Conservation (phyloP, 495 filamentous ascomycete genomes). For the Lineolata rhizophorae region DNA sequence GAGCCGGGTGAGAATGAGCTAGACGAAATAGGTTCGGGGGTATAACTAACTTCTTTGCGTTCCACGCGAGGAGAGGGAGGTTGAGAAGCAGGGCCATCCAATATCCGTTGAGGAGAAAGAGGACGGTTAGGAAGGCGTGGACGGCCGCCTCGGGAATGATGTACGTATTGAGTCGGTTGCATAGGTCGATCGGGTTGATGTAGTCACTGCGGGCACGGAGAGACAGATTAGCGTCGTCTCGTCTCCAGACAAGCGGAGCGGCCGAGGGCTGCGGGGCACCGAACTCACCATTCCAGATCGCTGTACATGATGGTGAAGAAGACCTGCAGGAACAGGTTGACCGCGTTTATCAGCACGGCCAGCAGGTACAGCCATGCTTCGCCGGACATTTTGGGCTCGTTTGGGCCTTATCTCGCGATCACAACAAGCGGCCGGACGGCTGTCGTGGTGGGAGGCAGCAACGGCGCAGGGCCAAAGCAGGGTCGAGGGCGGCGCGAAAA, state of each 20-base stretch:
- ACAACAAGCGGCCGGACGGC: too few species aligned
- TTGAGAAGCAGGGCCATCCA: conserved; percentile 89
- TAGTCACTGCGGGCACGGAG: conserved; percentile 52
- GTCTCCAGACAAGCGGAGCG: neutral
- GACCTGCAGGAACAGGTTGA: conserved; percentile 98
- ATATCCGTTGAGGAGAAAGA: conserved; percentile 98
- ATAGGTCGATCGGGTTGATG: conserved; percentile 99
- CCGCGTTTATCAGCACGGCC: conserved; percentile 97
- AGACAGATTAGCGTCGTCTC: neutral
- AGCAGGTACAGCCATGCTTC: conserved; percentile 99
- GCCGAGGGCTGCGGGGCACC: neutral
- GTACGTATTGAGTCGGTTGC: conserved; percentile 99
- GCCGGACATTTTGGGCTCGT: conserved; percentile 93
- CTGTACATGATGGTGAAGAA: conserved; percentile 99
- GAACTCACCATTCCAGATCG: conserved; percentile 72
- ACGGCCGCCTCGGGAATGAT: conserved; percentile 97
- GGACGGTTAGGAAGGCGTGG: conserved; percentile 77
- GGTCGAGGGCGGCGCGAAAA: too few species aligned
- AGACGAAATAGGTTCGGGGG: conserved; percentile 4
- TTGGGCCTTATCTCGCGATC: too few species aligned
- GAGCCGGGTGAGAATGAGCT: neutral
- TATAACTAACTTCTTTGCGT: conserved; percentile 74
- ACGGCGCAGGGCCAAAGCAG: too few species aligned
- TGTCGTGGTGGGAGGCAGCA: too few species aligned
- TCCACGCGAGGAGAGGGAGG: conserved; percentile 77